phyloP scores from a whole-genome alignment of 2,329 filamentous ascomycete genomes.

The Diaporthe citrichinensis region DNA sequence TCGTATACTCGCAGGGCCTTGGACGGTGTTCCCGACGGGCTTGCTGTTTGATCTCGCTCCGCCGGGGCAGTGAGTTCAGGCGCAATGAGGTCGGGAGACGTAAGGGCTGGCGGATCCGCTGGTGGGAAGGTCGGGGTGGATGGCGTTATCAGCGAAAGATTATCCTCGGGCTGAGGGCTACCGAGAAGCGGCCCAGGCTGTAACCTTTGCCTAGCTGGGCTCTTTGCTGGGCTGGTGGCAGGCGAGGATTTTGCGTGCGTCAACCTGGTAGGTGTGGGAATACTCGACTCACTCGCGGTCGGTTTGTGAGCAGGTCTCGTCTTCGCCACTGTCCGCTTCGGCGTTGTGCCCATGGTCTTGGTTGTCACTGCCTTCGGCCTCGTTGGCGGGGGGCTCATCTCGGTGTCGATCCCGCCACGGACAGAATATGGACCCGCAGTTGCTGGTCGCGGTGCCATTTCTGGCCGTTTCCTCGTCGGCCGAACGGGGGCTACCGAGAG shows the following conservation, averaged over 20 bases:
- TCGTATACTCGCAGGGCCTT: slow-evolving; percentile 71
- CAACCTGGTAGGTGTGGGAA: slow-evolving; percentile 60
- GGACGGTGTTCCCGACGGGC: slow-evolving; percentile 48
- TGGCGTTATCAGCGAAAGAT: slow-evolving; percentile 67
- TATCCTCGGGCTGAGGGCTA: slow-evolving; percentile 67
- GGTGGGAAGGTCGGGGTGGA: slow-evolving; percentile 52
- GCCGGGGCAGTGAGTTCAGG: slow-evolving; percentile 29
- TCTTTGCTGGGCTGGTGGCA: slow-evolving; percentile 54
- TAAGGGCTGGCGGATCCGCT: slow-evolving; percentile 12
- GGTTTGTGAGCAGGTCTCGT: slow-evolving; percentile 62
- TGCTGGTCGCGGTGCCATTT: slow-evolving; percentile 71
- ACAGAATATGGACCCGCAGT: slow-evolving; percentile 77
- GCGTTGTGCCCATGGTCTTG: slow-evolving; percentile 66
- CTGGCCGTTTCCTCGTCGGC: slow-evolving; percentile 70
- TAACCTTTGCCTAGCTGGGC: slow-evolving; percentile 51
- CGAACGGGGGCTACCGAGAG: slow-evolving; percentile 76
- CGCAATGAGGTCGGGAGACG: slow-evolving; percentile 38
- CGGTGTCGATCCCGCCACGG: slow-evolving; percentile 51
- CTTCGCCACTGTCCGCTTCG: slow-evolving; percentile 64
- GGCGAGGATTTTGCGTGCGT: slow-evolving; percentile 51
- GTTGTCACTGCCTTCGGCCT: slow-evolving; percentile 64
- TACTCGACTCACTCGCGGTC: slow-evolving; percentile 65
- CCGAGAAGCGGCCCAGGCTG: slow-evolving; percentile 40
- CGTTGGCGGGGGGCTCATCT: slow-evolving; percentile 43
- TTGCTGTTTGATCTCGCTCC: slow-evolving; percentile 30